Evolutionary conservation across 1,284 basidiomycete genomes (phyloP), one percentile per base, ranked within the genome.

Genomic region (Mycena sp.): DNA sequence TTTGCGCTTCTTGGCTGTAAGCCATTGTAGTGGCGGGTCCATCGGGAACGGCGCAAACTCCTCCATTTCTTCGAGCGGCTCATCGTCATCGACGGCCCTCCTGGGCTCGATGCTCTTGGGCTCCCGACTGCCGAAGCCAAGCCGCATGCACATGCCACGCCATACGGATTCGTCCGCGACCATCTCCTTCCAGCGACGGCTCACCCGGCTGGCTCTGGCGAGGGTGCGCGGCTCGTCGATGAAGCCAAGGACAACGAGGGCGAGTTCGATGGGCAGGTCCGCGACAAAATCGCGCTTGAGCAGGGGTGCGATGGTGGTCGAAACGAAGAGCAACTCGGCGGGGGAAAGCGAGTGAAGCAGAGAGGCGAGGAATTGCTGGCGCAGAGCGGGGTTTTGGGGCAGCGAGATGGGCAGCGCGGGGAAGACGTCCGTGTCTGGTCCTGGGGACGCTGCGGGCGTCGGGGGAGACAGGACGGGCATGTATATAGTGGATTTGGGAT

Each of bases 211-310:
- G 0, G 91, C 91, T 7, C 92, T 79, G 0, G 88, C 83, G 6
- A 99, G 87, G 0, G 93, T 91, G 49, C 81, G 80, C 0, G 94
- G 91, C 50, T 96, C 92, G 67, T 96, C 90, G 51, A 99, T 83
- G 75, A 91, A 97, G 69, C 83, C 80, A 54, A 99, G 83, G 57
- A 97, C 87, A 72, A 95, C 88, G 26, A 98, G 78, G 0, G 90
- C 86, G 32, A 99, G 83, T 76, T 99, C 97, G 17, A 88, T 80
- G 0, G 97, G 97, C 1, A 99, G 81, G 28, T 91, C 88, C 5
- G 83, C 79, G 25, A 98, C 81, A 74, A 97, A 96, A 75, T 99
- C 96, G 6, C 94, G 88, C 72, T 93, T 92, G 69, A 98, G 87
- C 30, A 92, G 85, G 0, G 95, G 93, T 0, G 89, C 83, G 74